Evolutionary conservation across 2,329 filamentous ascomycete species (phyloP).

Genomic region (Myriosclerotinia duriaeana): DNA sequence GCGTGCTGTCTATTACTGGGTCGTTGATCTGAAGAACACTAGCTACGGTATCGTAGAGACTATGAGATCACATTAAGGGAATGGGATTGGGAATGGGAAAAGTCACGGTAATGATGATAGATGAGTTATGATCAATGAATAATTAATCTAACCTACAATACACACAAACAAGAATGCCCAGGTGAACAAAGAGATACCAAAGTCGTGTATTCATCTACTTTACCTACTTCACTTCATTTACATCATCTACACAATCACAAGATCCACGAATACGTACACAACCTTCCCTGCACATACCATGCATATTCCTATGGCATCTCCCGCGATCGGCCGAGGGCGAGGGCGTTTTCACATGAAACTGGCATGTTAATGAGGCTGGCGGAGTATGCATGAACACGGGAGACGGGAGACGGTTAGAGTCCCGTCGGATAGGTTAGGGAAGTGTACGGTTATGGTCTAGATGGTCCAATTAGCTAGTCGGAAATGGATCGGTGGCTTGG

Average conservation of each 20-base stretch:
- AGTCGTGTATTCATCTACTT: too few species aligned
- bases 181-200: neutral
- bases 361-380: neutral
- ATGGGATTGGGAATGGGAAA: neutral
- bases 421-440: too few species aligned
- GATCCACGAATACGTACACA: too few species aligned
- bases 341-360: too few species aligned
- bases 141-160: neutral
- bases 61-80: neutral
- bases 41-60: conserved; percentile 1
- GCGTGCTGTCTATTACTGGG: too few species aligned
- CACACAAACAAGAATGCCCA: conserved; percentile 1
- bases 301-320: neutral
- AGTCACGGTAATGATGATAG: conserved; percentile 12
- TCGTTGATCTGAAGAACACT: neutral
- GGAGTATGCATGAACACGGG: neutral
- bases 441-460: too few species aligned
- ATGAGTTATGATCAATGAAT: conserved; percentile 14
- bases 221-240: too few species aligned
- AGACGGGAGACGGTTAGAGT: too few species aligned
- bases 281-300: neutral
- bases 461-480: too few species aligned
- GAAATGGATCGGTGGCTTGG: too few species aligned
- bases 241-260: too few species aligned
- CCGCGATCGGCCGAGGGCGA: neutral